Base-by-base conservation (phyloP, 2,329 filamentous ascomycete genomes). In the Fusarium musae region DNA sequence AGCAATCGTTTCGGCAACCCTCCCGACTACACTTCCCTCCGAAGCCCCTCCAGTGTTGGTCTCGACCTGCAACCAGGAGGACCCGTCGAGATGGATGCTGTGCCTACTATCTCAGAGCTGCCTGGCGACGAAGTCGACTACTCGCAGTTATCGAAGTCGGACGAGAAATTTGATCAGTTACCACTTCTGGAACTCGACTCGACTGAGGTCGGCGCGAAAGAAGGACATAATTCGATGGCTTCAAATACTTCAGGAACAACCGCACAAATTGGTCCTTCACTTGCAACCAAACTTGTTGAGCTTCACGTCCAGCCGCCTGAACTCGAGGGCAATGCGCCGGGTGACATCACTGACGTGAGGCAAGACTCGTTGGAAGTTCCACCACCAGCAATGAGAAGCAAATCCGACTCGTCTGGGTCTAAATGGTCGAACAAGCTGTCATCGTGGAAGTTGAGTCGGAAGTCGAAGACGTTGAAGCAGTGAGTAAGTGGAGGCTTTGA, bases 371-470 rank as follows among this genome's bases (percentile, higher is more conserved):
- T 75, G 19, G 74, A 78, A 19, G 60, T 40, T 8, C 63, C 72
- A 0, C 42, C 36, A 0, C 30, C 43, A 15, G 49, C 36, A 3
- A 39, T 46, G 3, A 69, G 59, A 19, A 66, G 46, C 9, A 76
- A 75, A 30, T 63, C 54, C 1, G 69, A 69, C 11, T 42, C 54
- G 5, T 59, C 64, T 17, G 28, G 32, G 4, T 70, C 69, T 12
- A 70, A 71, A 1, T 78, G 74, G 76, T 47, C 58, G 13, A 69
- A 44, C 11, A 77, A 67, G n/a, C 9, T 75, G 11, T 73, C 75
- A 3, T 69, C 72, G 9, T 78, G 68, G 74, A 77, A 77, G 37
- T n/a, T 77, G 9, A 57, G 64, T 19, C 50, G 71, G 2, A 77
- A 70, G n/a, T 77, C 74, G 16, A 59, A 72, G 16, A 77, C 75